phyloP scores from a whole-genome alignment of 139 green algal species.

The Limnomonas spitsbergensis region DNA sequence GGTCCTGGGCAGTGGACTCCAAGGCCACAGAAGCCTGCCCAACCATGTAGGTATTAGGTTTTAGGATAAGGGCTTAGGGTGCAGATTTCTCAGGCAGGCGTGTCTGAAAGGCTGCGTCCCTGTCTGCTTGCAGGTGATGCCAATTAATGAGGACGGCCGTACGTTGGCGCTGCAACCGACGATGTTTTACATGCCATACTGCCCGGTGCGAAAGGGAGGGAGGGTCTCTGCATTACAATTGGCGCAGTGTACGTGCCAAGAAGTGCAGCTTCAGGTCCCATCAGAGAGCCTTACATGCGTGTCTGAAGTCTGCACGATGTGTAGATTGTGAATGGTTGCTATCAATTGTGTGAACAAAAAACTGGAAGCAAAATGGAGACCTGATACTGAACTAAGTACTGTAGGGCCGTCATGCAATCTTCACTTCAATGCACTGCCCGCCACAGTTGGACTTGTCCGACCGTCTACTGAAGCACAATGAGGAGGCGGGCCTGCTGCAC shows the following conservation, averaged over 20 bases:
- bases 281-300: background rate
- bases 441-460: background rate
- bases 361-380: too few species aligned
- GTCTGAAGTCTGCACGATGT: too few species aligned
- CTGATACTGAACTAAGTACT: too few species aligned
- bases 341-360: background rate
- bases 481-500: constrained; percentile 23
- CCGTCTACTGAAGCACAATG: background rate
- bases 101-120: too few species aligned
- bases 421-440: background rate
- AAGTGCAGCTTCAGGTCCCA: too few species aligned
- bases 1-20: too few species aligned
- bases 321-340: background rate
- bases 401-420: too few species aligned
- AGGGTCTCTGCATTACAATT: background rate
- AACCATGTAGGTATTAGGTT: too few species aligned
- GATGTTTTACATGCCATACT: constrained; percentile 71
- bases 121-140: background rate
- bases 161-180: constrained; percentile 39
- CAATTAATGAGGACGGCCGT: background rate
- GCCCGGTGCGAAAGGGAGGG: constrained; percentile 49
- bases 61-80: too few species aligned
- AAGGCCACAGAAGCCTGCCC: too few species aligned
- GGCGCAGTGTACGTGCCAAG: too few species aligned
- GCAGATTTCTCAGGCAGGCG: too few species aligned